Evolutionary conservation across 805 yeast genomes (phyloP), one percentile per base, ranked within the genome.

Genomic region (Osmozyma mogii): DNA sequence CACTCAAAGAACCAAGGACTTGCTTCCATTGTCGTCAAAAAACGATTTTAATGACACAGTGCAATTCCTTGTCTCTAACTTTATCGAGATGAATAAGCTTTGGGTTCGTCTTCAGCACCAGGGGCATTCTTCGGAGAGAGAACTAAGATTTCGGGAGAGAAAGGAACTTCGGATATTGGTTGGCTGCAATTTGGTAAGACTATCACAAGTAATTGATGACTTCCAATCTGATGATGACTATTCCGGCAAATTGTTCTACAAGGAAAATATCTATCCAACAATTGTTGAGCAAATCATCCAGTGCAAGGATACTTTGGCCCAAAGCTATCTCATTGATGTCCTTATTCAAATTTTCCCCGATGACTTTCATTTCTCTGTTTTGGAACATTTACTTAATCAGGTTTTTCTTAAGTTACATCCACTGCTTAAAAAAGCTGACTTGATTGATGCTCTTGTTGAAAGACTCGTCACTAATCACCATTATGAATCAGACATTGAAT

Each of bases 51-150:
- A 70, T 27, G 87, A 80, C 38, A 75, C 88, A 3, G 80, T 85
- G 24, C 75, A 78, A 34, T 89, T 88, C 48, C 72, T 88, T 20
- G 68, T 84, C 30, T 74, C 84, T 12, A 92, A 92, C 52, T 92
- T 92, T 52, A 77, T 89, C 34, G 98, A 92, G 53, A 92, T 92
- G 98, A 92, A 92, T 61, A 92, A 92, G 54, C 65, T 92, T 27
- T 92, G 98, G 98, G 97, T 92, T 4, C 71, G 98, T 29, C 63
- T 88, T 41, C 97, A 89, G 57, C 95, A 88, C 52, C 95, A 87
- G 55, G 97, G 97, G 2, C 95, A 85, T 38, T 73, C 89, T 3
- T 71, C 82, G 24, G 96, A 89, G 45, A 70, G 84, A 22, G 74
- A 67, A 22, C 73, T 80, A 51, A 68, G 96, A 33, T 71, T 69